phyloP scores from a whole-genome alignment of 805 yeast species.

The Candida tibetensis region DNA sequence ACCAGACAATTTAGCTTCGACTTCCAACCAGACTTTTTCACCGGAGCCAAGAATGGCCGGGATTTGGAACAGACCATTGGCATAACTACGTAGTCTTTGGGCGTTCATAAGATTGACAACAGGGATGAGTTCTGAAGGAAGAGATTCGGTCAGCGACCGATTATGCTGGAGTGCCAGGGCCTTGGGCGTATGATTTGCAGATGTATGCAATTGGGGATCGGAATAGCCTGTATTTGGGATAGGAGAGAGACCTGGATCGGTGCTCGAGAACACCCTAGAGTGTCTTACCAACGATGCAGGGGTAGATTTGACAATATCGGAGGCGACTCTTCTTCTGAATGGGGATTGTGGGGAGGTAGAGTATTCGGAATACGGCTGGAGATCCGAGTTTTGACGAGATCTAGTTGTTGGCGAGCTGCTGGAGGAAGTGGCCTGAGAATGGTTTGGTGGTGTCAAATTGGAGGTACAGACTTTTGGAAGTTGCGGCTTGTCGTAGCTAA shows the following conservation, averaged over 20 bases:
- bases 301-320: constrained; percentile 29
- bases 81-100: constrained; percentile 66
- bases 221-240: constrained; percentile 1
- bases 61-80: constrained; percentile 46
- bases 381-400: constrained; percentile 1
- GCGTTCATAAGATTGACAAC: constrained; percentile 66
- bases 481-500: background rate
- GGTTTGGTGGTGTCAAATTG: constrained; percentile 1
- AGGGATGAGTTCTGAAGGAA: constrained; percentile 69
- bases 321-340: constrained; percentile 18
- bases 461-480: background rate
- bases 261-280: constrained; percentile 22
- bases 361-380: background rate
- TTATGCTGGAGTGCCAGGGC: constrained; percentile 16
- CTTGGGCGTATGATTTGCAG: background rate
- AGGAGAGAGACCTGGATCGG: constrained; percentile 3
- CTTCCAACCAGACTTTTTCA: constrained; percentile 31
- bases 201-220: background rate
- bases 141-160: constrained; percentile 20
- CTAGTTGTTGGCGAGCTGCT: constrained; percentile 1
- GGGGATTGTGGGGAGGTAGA: background rate
- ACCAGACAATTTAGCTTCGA: constrained; percentile 47
- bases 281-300: constrained; percentile 36
- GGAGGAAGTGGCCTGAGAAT: constrained; percentile 1
- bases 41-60: constrained; percentile 17